Evolutionary conservation across 495 filamentous ascomycete species (phyloP).

Genomic region (Penicillium argentinense): DNA sequence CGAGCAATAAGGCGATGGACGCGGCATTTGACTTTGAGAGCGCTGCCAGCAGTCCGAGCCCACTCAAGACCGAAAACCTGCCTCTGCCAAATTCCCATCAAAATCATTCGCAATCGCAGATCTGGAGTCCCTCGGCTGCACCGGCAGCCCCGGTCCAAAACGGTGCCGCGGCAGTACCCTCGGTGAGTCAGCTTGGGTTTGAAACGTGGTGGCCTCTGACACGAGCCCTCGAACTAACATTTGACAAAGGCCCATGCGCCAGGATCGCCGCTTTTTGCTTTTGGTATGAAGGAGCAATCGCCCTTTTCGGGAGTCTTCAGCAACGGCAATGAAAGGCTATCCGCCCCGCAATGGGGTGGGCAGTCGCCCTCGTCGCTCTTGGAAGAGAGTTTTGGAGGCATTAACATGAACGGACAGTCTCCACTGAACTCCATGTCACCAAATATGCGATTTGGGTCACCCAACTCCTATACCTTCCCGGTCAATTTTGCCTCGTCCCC

Average conservation of each 20-base stretch:
- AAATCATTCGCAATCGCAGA: conserved; percentile 26
- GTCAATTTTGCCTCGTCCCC: conserved; percentile 38
- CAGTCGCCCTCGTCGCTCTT: conserved; percentile 54
- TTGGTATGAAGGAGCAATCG: conserved; percentile 49
- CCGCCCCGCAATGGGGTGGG: conserved; percentile 47
- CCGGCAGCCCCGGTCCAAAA: conserved; percentile 10
- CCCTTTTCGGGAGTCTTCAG: conserved; percentile 40
- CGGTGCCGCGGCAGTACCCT: conserved; percentile 20
- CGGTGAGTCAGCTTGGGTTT: conserved; percentile 41
- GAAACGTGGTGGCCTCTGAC: too few relatives aligned
- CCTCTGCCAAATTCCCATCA: conserved; percentile 24
- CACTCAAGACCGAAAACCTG: conserved; percentile 39
- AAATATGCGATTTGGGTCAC: conserved; percentile 33
- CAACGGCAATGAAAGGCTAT: conserved; percentile 45
- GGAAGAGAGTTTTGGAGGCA: conserved; percentile 46
- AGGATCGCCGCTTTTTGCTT: conserved; percentile 32
- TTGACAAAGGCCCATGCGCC: conserved; percentile 22
- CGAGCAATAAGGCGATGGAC: conserved; percentile 62
- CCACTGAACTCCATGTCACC: conserved; percentile 35
- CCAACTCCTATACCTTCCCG: conserved; percentile 33
- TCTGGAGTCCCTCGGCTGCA: conserved; percentile 27
- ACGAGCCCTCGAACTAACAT: conserved; percentile 9
- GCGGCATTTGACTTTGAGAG: conserved; percentile 70
- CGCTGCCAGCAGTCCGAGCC: conserved; percentile 64
- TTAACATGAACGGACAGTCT: conserved; percentile 44